Percentiles rank a stretch among this genome's conserved stretches.
Conservation (phyloP, 1,284 basidiomycete genomes). For the Irpex sp. region DNA sequence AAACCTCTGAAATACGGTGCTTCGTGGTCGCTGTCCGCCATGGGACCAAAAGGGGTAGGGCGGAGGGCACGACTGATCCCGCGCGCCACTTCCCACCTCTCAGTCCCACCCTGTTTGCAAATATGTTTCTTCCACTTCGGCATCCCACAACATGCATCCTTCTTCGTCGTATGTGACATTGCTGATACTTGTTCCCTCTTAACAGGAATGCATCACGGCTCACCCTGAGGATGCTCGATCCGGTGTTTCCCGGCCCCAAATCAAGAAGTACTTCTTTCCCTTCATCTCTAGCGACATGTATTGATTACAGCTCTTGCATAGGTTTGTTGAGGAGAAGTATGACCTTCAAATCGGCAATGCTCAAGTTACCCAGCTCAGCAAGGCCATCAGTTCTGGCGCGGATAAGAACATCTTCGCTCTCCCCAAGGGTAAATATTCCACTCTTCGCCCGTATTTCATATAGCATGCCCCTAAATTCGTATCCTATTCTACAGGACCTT, state of each 20-base stretch:
- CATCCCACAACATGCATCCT: background rate
- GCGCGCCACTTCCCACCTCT: conserved; percentile 28
- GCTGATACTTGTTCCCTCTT: conserved; percentile 15
- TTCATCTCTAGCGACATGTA: background rate
- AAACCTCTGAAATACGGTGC: background rate
- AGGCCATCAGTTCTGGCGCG: conserved; percentile 76
- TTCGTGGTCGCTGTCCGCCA: conserved; percentile 10
- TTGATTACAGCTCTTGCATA: conserved; percentile 7
- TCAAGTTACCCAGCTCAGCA: conserved; percentile 78
- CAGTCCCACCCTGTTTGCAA: conserved; percentile 15
- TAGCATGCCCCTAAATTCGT: background rate
- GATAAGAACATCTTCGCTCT: conserved; percentile 80
- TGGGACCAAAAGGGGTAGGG: conserved; percentile 41
- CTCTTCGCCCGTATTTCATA: background rate
- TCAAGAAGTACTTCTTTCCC: conserved; percentile 72
- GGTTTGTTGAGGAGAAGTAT: conserved; percentile 80
- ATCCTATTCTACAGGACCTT: conserved; percentile 43
- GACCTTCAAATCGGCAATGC: conserved; percentile 75
- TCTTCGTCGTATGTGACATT: background rate
- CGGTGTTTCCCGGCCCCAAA: conserved; percentile 87
- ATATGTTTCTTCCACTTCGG: conserved; percentile 3
- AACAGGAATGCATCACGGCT: conserved; percentile 76
- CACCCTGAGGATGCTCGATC: conserved; percentile 75
- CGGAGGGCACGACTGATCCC: conserved; percentile 33
- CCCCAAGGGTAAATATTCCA: conserved; percentile 75